Evolutionary conservation across 495 filamentous ascomycete genomes (phyloP).

Genomic region (Aspergillus indologenus): DNA sequence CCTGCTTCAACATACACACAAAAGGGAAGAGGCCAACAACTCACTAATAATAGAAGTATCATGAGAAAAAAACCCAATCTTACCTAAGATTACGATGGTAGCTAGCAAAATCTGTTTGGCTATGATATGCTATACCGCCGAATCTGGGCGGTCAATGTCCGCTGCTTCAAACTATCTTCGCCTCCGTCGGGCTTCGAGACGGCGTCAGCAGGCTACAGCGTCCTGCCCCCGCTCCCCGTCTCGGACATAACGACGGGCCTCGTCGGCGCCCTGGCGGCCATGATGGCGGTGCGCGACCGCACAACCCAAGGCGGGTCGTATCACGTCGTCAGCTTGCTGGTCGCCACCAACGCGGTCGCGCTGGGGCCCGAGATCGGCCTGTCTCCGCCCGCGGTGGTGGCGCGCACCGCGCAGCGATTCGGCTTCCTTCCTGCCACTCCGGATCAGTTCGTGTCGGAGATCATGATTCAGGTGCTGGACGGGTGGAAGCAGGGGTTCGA

Average conservation of each 20-base stretch:
- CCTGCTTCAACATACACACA: too few relatives aligned
- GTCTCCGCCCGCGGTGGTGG: slow-evolving; percentile 21
- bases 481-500: slow-evolving; percentile 30
- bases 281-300: slow-evolving; percentile 38
- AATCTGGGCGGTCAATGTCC: too few relatives aligned
- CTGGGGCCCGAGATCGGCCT: slow-evolving; percentile 25
- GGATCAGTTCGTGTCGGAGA: slow-evolving; percentile 30
- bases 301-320: slow-evolving; percentile 30
- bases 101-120: too few relatives aligned
- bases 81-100: too few relatives aligned
- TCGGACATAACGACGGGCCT: slow-evolving; percentile 65
- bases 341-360: slow-evolving; percentile 22
- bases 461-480: slow-evolving; percentile 27
- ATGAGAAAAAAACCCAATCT: too few relatives aligned
- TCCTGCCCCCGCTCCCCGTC: slow-evolving; percentile 68
- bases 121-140: too few relatives aligned
- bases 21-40: too few relatives aligned
- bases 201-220: too few relatives aligned
- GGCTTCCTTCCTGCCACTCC: slow-evolving; percentile 14
- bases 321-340: slow-evolving; percentile 25
- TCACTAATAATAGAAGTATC: too few relatives aligned
- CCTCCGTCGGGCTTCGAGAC: too few relatives aligned
- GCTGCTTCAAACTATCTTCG: too few relatives aligned
- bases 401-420: slow-evolving; percentile 8
- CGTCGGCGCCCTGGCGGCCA: slow-evolving; percentile 53